phyloP scores from a whole-genome alignment of 179 eudicot species.

The Pouteria campechiana region DNA sequence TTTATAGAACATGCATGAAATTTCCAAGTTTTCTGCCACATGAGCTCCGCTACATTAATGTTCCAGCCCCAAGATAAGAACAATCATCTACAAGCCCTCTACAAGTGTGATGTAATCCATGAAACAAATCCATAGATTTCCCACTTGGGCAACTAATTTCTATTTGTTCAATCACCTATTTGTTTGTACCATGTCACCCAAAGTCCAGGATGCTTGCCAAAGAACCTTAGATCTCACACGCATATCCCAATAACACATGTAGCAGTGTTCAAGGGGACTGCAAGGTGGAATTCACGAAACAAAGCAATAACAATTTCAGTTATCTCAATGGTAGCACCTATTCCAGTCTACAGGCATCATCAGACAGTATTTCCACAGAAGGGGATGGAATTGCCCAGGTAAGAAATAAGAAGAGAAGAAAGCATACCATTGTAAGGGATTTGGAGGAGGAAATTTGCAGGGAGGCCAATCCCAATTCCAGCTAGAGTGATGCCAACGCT shows the following conservation, averaged over 20 bases:
- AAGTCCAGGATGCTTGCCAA: no score
- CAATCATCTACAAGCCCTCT: no score
- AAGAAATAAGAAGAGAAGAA: neutral
- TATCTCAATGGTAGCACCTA: neutral
- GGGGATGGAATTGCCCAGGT: neutral
- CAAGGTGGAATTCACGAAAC: no score
- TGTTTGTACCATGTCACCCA: no score
- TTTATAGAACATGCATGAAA: no score
- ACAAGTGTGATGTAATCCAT: no score
- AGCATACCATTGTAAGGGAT: slow-evolving; percentile 63
- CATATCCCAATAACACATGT: neutral
- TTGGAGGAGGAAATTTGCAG: slow-evolving; percentile 42
- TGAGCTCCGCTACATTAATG: no score
- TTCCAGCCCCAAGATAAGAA: no score
- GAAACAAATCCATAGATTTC: no score
- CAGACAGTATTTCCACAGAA: neutral
- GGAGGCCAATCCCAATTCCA: slow-evolving; percentile 94
- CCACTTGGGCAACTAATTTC: no score
- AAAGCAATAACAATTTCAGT: neutral
- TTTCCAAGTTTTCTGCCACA: neutral
- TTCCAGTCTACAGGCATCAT: no score
- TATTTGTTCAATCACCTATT: no score
- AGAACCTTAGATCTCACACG: neutral
- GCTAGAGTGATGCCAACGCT: slow-evolving; percentile 82
- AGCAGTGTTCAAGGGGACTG: neutral